These are phyloP conservation scores for Quercus tomentella DNA, from an alignment of 331 rosid species.

Conservation along the genomic window DNA sequence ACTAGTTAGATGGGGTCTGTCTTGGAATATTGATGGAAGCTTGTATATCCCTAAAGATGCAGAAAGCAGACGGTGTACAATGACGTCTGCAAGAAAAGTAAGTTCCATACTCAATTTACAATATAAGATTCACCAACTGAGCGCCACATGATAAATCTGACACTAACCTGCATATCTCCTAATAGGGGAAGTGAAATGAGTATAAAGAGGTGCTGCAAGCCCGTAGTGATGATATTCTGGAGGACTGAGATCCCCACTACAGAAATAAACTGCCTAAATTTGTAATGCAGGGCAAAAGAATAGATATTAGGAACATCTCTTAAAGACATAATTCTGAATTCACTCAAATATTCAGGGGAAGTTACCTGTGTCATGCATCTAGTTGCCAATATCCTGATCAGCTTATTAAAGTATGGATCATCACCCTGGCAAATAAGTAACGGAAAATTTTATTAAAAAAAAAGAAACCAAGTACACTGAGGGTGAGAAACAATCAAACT, in stretches of 20 bases:
- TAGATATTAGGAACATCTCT: not conserved
- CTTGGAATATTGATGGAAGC: conserved; percentile 77
- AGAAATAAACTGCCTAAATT: conserved; percentile 88
- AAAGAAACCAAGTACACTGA: too few relatives aligned
- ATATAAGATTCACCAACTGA: conserved; percentile 11
- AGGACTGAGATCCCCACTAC: conserved; percentile 93
- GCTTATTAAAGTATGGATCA: conserved; percentile 94
- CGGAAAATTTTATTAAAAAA: too few relatives aligned
- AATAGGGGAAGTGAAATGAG: conserved; percentile 98
- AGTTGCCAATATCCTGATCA: conserved; percentile 89
- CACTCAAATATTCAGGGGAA: conserved; percentile 12
- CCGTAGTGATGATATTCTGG: conserved; percentile 97
- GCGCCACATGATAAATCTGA: conserved; percentile 7
- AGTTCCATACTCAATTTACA: conserved; percentile 8
- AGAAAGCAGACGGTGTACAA: conserved; percentile 94
- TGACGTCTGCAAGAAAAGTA: conserved; percentile 63
- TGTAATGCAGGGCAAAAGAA: conserved; percentile 2
- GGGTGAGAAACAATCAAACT: too few relatives aligned
- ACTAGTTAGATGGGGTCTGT: conserved; percentile 67
- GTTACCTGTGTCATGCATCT: conserved; percentile 99
- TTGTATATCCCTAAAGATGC: conserved; percentile 79
- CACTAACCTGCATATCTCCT: conserved; percentile 87
- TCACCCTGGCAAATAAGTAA: conserved; percentile 49
- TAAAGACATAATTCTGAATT: conserved; percentile 8
- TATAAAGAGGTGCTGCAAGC: conserved; percentile 87